Evolutionary conservation across 352 stramenopile species (phyloP), one percentile per base, ranked within the genome.

Genomic region (Achlya hypogyna): DNA sequence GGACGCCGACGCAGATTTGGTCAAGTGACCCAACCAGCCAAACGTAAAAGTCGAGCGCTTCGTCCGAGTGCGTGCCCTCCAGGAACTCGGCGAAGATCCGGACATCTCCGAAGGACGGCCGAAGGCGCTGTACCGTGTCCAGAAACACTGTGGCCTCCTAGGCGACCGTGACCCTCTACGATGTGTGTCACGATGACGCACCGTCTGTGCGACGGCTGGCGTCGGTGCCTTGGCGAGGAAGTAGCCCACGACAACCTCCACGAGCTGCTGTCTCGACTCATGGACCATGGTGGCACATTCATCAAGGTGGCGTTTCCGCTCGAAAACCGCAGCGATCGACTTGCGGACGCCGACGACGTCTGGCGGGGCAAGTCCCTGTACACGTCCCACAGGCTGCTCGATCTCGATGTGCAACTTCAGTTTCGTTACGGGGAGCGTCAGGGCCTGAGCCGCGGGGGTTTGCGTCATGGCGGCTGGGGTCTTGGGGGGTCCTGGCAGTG

Each of bases 101-200:
- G 18, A 67, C 34, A n/a, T 59, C 38, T 0, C 60, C 60, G 22
- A 27, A 67, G 12, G 59, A 5, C 29, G 5, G 14, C n/a, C 60
- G 60, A 20, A 67, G 49, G 18, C 60, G 60, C n/a, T 45, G n/a
- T 20, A 67, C 18, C 20, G 23, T 14, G 16, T 54, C 42, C 29
- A 67, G n/a, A 34, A 67, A 67, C 27, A 45, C 42, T n/a, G 22
- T 47, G 8, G 60, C 42, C 59, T 67, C 60, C 60, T 67, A 58
- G 6, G 20, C 18, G 3, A 31, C 20, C 20, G 18, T 16, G 52
- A 20, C n/a, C 29, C 16, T 28, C 4, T 5, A 23, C 5, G 6
- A 27, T 2, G 2, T 29, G 22, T 38, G 6, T 27, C 8, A 54
- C 3, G 9, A 58, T 31, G 29, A 28, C 16, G 47, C 34, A 67